Conservation (phyloP, 257 asterid species). For the Solanum dulcamara region DNA sequence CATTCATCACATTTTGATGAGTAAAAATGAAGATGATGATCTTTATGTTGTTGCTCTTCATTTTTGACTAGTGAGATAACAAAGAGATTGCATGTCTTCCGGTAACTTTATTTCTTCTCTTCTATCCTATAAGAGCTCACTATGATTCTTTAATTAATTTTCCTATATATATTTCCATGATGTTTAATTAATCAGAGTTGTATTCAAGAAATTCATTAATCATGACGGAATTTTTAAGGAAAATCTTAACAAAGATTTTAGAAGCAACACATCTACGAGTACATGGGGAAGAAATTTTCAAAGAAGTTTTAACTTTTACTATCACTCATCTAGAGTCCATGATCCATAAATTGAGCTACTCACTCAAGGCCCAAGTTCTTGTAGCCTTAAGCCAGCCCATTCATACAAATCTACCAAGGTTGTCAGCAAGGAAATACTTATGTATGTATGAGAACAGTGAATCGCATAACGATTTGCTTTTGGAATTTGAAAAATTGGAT, state of each 20-base stretch:
- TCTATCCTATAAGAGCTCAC: no score
- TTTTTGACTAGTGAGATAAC: conserved; percentile 12
- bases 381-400: not conserved
- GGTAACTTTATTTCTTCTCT: not conserved
- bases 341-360: not conserved
- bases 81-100: conserved; percentile 1
- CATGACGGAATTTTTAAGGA: not conserved
- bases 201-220: not conserved
- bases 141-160: no score
- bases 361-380: not conserved
- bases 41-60: not conserved
- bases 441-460: not conserved
- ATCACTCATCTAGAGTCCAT: not conserved
- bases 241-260: not conserved
- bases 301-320: not conserved
- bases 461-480: not conserved
- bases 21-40: not conserved
- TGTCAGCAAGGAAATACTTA: not conserved
- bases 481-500: not conserved
- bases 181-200: not conserved
- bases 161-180: no score
- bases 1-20: not conserved
- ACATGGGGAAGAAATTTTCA: not conserved
- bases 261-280: conserved; percentile 2
- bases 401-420: not conserved